Percentiles rank a stretch among this genome's conserved stretches.
Evolutionary conservation across 805 yeast genomes (phyloP).

Genomic region (Vanderwaltozyma yarrowii): DNA sequence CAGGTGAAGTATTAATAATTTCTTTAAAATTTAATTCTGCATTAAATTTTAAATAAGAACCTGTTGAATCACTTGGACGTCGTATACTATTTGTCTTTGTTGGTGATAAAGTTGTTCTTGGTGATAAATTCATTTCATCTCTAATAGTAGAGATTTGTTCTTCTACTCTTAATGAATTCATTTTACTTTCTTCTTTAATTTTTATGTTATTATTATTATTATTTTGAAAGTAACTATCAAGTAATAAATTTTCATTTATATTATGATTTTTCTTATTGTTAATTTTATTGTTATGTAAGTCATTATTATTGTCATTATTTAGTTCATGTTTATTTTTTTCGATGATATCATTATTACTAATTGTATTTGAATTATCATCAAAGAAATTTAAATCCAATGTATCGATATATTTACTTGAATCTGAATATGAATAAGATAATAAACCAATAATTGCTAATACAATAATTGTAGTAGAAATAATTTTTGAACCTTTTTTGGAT

Average conservation of each 20-base stretch:
- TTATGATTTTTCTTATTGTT: conserved; percentile 5
- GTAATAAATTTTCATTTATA: too few relatives aligned
- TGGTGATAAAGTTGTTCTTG: background rate
- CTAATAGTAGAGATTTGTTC: conserved; percentile 12
- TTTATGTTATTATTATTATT: background rate
- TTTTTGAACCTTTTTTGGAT: conserved; percentile 2
- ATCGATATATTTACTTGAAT: background rate
- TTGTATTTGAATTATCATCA: background rate
- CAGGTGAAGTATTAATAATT: conserved; percentile 55
- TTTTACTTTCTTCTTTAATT: conserved; percentile 2
- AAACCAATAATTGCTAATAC: conserved; percentile 6
- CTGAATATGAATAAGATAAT: conserved; percentile 5
- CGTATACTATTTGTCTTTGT: background rate
- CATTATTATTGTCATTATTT: too few relatives aligned
- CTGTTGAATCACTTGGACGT: background rate
- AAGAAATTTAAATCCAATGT: background rate
- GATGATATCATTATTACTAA: background rate
- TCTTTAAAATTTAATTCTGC: conserved; percentile 30
- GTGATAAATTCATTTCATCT: conserved; percentile 5
- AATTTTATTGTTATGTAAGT: conserved; percentile 1
- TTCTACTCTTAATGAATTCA: conserved; percentile 9
- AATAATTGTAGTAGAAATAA: conserved; percentile 5
- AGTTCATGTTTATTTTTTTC: background rate
- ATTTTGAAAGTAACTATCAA: too few relatives aligned
- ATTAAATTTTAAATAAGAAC: background rate